These are phyloP conservation scores for Fusarium sp. DNA, from an alignment of 2,329 filamentous ascomycete genomes.

Conservation along the genomic window DNA sequence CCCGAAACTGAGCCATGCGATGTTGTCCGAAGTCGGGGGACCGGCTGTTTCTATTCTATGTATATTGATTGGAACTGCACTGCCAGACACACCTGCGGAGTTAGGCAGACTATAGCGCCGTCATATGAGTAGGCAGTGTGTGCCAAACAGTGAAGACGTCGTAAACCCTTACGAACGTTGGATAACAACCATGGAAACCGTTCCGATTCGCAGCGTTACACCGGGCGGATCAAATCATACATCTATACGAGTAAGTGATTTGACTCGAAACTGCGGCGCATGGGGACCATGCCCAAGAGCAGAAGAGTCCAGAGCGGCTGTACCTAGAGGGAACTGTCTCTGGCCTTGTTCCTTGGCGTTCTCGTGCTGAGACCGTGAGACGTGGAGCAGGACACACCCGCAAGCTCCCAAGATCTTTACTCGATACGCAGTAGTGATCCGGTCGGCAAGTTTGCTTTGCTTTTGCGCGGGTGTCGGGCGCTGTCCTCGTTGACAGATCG, in stretches of 20 bases:
- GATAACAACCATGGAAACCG: slow-evolving; percentile 30
- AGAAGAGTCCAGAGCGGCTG: slow-evolving; percentile 4
- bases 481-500: background rate
- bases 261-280: slow-evolving; percentile 19
- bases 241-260: slow-evolving; percentile 17
- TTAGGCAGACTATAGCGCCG: background rate
- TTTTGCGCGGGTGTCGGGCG: too few species aligned
- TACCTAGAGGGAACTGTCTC: slow-evolving; percentile 4
- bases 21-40: slow-evolving; percentile 11
- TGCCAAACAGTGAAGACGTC: slow-evolving; percentile 22
- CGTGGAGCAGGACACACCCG: slow-evolving; percentile 25
- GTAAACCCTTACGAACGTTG: slow-evolving; percentile 24
- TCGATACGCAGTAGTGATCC: slow-evolving; percentile 13
- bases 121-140: slow-evolving; percentile 4
- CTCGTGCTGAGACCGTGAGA: slow-evolving; percentile 25
- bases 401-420: slow-evolving; percentile 5
- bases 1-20: slow-evolving; percentile 34
- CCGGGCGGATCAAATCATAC: slow-evolving; percentile 31
- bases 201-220: slow-evolving; percentile 40
- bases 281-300: slow-evolving; percentile 4
- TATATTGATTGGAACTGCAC: too few species aligned
- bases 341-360: slow-evolving; percentile 17
- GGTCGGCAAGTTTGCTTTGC: too few species aligned
- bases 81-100: background rate
- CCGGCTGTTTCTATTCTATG: slow-evolving; percentile 1